Evolutionary conservation across 164 flowering plant species (phyloP).

Genomic region (Protea cynaroides): DNA sequence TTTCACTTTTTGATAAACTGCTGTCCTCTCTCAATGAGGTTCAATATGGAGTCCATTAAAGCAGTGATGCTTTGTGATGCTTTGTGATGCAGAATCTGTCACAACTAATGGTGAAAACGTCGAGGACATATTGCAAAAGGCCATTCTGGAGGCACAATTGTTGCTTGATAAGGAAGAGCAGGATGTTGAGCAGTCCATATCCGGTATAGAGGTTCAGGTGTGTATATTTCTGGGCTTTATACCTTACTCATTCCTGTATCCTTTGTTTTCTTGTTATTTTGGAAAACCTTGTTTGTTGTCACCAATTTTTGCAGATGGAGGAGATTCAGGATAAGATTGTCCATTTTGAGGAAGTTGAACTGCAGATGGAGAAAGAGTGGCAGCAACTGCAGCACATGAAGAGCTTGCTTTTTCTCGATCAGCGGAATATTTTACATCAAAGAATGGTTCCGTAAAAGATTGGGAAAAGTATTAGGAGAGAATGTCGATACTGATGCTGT

Average conservation of each 20-base stretch:
- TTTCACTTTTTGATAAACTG: neutral
- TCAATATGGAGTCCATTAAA: neutral
- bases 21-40: neutral
- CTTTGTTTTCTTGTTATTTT: neutral
- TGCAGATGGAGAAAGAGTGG: conserved; percentile 68
- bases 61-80: conserved; percentile 2
- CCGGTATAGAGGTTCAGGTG: conserved; percentile 69
- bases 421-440: conserved; percentile 50
- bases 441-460: conserved; percentile 25
- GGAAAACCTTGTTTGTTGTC: neutral
- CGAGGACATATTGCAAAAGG: conserved; percentile 21
- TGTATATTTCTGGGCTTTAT: conserved; percentile 3
- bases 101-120: conserved; percentile 27
- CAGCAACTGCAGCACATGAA: conserved; percentile 54
- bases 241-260: neutral
- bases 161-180: conserved; percentile 54
- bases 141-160: conserved; percentile 36
- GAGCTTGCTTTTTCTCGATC: conserved; percentile 56
- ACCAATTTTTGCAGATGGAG: conserved; percentile 45
- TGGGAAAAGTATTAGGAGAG: conserved; percentile 16
- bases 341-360: conserved; percentile 59
- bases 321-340: conserved; percentile 55
- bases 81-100: conserved; percentile 30
- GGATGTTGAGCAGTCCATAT: conserved; percentile 56
- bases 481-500: conserved; percentile 18